Evolutionary conservation across 148 eudicot genomes (phyloP).

Genomic region (Beta vulgaris): DNA sequence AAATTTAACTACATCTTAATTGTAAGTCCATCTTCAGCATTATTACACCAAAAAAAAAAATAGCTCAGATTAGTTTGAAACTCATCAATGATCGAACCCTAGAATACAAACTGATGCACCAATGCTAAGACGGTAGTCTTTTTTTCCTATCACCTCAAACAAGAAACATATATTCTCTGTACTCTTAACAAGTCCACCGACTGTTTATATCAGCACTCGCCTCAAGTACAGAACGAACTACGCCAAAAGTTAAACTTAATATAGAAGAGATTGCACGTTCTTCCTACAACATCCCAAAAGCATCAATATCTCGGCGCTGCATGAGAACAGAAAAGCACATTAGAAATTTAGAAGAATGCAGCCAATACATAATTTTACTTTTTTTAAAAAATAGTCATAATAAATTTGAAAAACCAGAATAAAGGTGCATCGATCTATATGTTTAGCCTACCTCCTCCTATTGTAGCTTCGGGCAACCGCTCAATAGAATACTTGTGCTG

Average conservation of each 20-base stretch:
- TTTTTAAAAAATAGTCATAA: slow-evolving; percentile 1
- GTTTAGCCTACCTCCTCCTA: slow-evolving; percentile 76
- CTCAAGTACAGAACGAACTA: neutral
- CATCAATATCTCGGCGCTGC: slow-evolving; percentile 77
- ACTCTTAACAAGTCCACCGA: neutral
- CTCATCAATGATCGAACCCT: neutral
- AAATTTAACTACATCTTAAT: neutral
- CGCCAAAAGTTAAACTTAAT: neutral
- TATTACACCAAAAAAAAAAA: too few species aligned
- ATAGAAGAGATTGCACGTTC: neutral
- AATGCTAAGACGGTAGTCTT: too few species aligned
- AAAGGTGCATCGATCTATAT: neutral
- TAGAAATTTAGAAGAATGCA: neutral
- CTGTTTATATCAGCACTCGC: neutral
- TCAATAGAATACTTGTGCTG: slow-evolving; percentile 87
- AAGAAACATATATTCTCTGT: neutral
- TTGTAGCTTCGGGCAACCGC: slow-evolving; percentile 95
- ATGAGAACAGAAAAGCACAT: slow-evolving; percentile 15
- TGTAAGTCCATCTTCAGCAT: too few species aligned
- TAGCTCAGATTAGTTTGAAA: too few species aligned
- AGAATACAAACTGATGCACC: neutral
- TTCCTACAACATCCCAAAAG: neutral
- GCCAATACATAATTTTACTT: too few species aligned
- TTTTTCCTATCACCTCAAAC: neutral
- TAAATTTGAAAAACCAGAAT: neutral